These are phyloP conservation scores for Acanthamoeba sp. DNA, from an alignment of 208 protist genomes.

Conservation along the genomic window DNA sequence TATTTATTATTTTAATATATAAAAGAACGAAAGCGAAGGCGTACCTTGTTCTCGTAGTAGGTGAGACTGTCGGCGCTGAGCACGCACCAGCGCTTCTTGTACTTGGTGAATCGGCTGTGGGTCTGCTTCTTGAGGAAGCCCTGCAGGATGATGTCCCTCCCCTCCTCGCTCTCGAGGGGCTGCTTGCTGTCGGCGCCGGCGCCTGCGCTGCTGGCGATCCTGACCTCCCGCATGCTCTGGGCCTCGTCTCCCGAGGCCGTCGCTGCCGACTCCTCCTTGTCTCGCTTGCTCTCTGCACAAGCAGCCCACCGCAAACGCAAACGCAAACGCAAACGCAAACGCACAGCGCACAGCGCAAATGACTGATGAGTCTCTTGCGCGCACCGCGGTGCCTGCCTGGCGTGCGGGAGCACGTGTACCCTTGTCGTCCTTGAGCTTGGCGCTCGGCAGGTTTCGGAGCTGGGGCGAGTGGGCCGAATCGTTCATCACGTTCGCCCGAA, in stretches of 20 bases:
- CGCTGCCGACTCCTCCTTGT: neutral
- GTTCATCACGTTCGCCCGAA: slow-evolving; percentile 25
- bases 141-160: slow-evolving; percentile 22
- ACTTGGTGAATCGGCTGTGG: slow-evolving; percentile 48
- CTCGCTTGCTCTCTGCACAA: neutral
- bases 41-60: slow-evolving; percentile 39
- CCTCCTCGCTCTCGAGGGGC: neutral
- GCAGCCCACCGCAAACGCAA: neutral
- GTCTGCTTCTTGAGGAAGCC: slow-evolving; percentile 60
- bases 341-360: too few species aligned
- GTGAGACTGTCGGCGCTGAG: slow-evolving; percentile 29
- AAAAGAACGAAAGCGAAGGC: neutral
- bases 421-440: slow-evolving; percentile 3
- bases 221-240: neutral
- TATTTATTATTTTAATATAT: too few species aligned
- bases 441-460: neutral
- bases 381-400: too few species aligned
- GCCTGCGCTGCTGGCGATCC: neutral
- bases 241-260: neutral
- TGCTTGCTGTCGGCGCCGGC: neutral
- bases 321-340: too few species aligned
- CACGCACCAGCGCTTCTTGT: slow-evolving; percentile 54
- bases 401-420: neutral
- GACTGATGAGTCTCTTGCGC: too few species aligned
- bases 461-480: slow-evolving; percentile 8